A percentile compares a stretch with the other conserved stretches of the same genome.
These are phyloP conservation scores for Rosa lucieae DNA, from an alignment of 306 rosid species.

Conservation along the genomic window DNA sequence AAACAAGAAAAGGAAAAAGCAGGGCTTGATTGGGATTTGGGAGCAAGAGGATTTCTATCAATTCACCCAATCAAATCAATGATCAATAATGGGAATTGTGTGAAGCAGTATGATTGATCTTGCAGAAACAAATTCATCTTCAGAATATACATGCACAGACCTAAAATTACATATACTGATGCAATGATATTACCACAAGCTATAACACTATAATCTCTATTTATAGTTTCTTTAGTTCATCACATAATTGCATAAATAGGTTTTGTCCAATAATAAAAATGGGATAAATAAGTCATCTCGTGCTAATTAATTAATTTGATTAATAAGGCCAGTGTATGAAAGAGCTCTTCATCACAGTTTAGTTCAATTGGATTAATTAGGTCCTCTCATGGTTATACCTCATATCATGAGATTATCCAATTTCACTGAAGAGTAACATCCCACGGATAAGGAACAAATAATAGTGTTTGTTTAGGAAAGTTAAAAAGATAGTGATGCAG, in stretches of 20 bases:
- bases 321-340: no score
- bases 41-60: slow-evolving; percentile 1
- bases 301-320: no score
- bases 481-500: neutral
- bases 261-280: no score
- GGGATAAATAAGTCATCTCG: no score
- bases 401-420: neutral
- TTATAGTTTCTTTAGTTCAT: no score
- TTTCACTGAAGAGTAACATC: neutral
- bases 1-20: slow-evolving; percentile 2
- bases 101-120: neutral
- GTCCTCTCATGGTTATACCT: neutral
- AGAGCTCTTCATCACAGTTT: no score
- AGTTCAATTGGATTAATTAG: no score
- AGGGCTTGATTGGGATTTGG: neutral
- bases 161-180: neutral
- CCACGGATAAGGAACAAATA: neutral
- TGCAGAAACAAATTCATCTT: neutral
- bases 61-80: neutral
- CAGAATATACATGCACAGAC: neutral
- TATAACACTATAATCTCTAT: no score
- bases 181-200: no score
- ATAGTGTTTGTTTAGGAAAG: neutral
- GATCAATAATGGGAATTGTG: neutral
- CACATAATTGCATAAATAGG: no score